Conservation (phyloP, 2,329 filamentous ascomycete genomes). For the Apiospora arundinis region DNA sequence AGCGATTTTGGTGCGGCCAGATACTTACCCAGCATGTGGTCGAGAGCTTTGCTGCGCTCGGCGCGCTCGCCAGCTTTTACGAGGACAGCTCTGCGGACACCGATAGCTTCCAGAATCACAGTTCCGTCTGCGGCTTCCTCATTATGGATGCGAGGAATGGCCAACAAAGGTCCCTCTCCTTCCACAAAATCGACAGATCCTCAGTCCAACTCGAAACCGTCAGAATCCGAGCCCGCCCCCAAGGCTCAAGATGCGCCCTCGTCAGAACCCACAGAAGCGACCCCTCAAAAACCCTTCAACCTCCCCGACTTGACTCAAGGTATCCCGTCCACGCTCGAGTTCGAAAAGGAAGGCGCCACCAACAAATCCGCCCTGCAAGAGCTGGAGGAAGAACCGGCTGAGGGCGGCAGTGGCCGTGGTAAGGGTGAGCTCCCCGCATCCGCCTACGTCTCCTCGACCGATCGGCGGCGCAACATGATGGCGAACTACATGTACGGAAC, state of each 20-base stretch:
- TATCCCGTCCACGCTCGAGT: slow-evolving; percentile 88
- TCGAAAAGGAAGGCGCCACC: slow-evolving; percentile 66
- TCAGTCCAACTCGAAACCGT: slow-evolving; percentile 10
- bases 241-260: slow-evolving; percentile 21
- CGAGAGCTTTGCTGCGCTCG: slow-evolving; percentile 46
- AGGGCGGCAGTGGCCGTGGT: slow-evolving; percentile 56
- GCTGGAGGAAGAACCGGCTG: slow-evolving; percentile 47
- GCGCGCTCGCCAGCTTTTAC: slow-evolving; percentile 41
- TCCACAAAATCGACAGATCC: slow-evolving; percentile 5
- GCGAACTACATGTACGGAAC: slow-evolving; percentile 76
- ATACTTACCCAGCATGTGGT: slow-evolving; percentile 43
- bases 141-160: slow-evolving; percentile 53
- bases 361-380: slow-evolving; percentile 44
- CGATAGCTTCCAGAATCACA: slow-evolving; percentile 39
- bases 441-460: slow-evolving; percentile 89
- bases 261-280: slow-evolving; percentile 40
- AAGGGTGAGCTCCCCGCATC: slow-evolving; percentile 74
- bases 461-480: slow-evolving; percentile 78
- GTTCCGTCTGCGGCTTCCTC: slow-evolving; percentile 40
- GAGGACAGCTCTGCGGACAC: slow-evolving; percentile 33
- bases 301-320: slow-evolving; percentile 88
- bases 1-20: slow-evolving; percentile 2
- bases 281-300: slow-evolving; percentile 60
- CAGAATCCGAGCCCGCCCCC: slow-evolving; percentile 2
- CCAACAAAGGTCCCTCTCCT: slow-evolving; percentile 39